phyloP scores from a whole-genome alignment of 768 basidiomycete species.

The Suillus discolor region DNA sequence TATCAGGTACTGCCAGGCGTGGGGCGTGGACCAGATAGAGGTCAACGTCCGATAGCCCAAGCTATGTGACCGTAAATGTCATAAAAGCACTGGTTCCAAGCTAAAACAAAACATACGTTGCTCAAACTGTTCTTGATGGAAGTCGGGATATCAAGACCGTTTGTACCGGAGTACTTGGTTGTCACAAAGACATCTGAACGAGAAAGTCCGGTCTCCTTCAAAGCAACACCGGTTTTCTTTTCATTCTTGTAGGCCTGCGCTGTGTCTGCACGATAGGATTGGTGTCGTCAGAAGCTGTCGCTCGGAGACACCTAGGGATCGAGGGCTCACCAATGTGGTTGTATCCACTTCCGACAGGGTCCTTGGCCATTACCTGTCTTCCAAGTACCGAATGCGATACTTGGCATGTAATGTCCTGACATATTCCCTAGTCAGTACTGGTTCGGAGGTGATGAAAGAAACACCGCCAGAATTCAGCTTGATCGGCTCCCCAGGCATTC shows the following conservation, averaged over 20 bases:
- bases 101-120: constrained; percentile 37
- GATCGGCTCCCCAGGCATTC: neutral
- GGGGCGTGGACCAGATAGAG: constrained; percentile 72
- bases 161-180: constrained; percentile 60
- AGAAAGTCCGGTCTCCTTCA: constrained; percentile 54
- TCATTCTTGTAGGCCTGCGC: constrained; percentile 65
- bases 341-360: constrained; percentile 56
- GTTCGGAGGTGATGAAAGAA: neutral
- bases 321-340: constrained; percentile 54
- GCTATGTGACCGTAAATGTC: neutral
- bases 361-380: constrained; percentile 45
- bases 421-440: neutral
- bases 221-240: constrained; percentile 41
- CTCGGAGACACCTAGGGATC: neutral
- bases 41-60: constrained; percentile 48
- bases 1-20: constrained; percentile 55
- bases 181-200: constrained; percentile 63
- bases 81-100: constrained; percentile 31
- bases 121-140: constrained; percentile 59
- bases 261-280: constrained; percentile 44
- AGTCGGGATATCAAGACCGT: constrained; percentile 52
- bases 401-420: neutral
- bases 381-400: constrained; percentile 3
- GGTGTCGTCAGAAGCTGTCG: neutral
- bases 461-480: neutral